phyloP scores from a whole-genome alignment of 768 basidiomycete species.

The Lyophyllum atratum region DNA sequence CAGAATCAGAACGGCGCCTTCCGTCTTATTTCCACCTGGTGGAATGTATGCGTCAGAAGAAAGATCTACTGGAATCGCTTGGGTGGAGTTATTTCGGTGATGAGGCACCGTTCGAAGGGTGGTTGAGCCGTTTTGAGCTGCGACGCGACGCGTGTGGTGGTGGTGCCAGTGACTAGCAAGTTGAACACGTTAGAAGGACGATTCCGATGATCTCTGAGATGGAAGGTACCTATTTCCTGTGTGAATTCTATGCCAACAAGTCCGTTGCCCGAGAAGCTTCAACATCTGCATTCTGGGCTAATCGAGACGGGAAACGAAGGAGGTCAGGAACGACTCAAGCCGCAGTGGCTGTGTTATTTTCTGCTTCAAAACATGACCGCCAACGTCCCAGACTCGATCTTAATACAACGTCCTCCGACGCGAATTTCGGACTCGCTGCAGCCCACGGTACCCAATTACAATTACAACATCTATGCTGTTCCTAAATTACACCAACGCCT shows the following conservation, averaged over 20 bases:
- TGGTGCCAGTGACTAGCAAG: too few relatives aligned
- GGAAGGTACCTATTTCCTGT: neutral
- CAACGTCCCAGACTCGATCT: too few relatives aligned
- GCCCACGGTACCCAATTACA: neutral
- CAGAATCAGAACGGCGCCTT: conserved; percentile 51
- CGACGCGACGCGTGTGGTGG: neutral
- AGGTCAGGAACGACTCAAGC: neutral
- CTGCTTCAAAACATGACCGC: neutral
- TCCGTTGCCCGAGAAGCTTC: neutral
- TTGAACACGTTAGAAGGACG: neutral
- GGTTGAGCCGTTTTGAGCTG: neutral
- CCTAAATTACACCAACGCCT: neutral
- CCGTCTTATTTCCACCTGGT: conserved; percentile 24
- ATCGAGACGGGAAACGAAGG: neutral
- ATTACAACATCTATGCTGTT: neutral
- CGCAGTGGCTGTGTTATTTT: conserved; percentile 6
- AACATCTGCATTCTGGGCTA: neutral
- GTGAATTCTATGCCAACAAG: neutral
- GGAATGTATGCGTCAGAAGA: conserved; percentile 19
- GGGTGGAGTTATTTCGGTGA: conserved; percentile 3
- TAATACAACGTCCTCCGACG: too few relatives aligned
- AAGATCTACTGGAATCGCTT: conserved; percentile 15
- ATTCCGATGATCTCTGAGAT: neutral
- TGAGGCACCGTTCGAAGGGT: neutral
- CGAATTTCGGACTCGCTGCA: neutral